Percentiles rank a stretch among this genome's conserved stretches.
These are phyloP conservation scores for Musa itinerans DNA, from an alignment of 176 grass and related monocot species.

Conservation along the genomic window DNA sequence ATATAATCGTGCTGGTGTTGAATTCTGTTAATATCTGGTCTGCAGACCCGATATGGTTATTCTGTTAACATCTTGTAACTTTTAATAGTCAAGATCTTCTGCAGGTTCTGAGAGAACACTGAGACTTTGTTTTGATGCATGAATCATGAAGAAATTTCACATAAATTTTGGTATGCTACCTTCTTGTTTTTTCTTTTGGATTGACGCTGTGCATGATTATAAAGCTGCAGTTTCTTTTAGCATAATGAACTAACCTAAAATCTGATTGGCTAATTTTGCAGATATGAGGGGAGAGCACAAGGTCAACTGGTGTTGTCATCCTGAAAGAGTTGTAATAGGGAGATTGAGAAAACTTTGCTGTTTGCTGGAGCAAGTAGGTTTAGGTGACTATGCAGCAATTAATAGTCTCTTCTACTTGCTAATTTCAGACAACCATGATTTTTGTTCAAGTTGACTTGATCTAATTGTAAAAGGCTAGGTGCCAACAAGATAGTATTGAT, in stretches of 20 bases:
- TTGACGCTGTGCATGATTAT: too few relatives aligned
- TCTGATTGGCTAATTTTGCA: not conserved
- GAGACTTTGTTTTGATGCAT: too few relatives aligned
- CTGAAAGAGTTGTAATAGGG: not conserved
- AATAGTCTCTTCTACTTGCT: not conserved
- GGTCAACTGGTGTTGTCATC: not conserved
- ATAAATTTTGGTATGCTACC: too few relatives aligned
- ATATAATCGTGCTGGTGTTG: too few relatives aligned
- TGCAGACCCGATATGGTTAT: too few relatives aligned
- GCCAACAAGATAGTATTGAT: not conserved
- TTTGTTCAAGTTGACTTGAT: not conserved
- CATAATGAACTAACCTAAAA: not conserved
- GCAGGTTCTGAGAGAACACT: too few relatives aligned
- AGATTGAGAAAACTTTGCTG: not conserved
- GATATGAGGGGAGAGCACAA: not conserved
- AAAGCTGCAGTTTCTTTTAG: too few relatives aligned
- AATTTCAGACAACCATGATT: not conserved
- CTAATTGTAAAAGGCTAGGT: not conserved
- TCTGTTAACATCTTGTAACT: too few relatives aligned
- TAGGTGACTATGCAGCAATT: not conserved
- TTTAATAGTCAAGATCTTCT: too few relatives aligned
- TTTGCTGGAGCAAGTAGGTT: not conserved
- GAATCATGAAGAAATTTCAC: too few relatives aligned
- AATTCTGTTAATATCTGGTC: too few relatives aligned
- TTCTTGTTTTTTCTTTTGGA: too few relatives aligned